Base-by-base conservation (phyloP, 225 moss, liverwort and hornwort genomes). In the Bryoerythrophyllum caledonicum region DNA sequence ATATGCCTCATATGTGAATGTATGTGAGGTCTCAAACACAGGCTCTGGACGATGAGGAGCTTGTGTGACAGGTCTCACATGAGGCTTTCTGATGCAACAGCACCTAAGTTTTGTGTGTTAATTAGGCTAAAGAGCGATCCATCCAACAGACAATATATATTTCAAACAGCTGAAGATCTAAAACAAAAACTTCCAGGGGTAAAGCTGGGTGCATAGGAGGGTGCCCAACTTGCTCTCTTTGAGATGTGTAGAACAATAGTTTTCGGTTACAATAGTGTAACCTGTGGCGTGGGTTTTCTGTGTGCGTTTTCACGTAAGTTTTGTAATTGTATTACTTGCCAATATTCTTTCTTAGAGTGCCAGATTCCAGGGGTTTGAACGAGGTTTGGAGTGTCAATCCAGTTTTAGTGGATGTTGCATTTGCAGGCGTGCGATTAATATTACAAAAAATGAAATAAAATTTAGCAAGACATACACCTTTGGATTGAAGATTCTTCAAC, bases 201-300 rank as follows among this genome's bases (percentile, higher is more conserved):
- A 38, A 48, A 2, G 60, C 17, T 35, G 60, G 35, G 48, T 35
- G 57, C 16, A 3, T 6, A 34, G 34, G 5, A 34, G n/a, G 5
- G 35, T 28, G 48, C 32, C 24, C 5, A 51, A 17, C 62, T 38
- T 61, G 61, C 68, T 51, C 76, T 61, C 76, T 76, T n/a, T 68
- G 68, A 76, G 52, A 68, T 59, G 38, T 37, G 60, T 68, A 69
- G 25, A 69, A 68, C 51, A 57, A 8, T 67, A 76, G 75, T 7
- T 59, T 26, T 34, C 25, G 49, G 76, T 68, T 76, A 60, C 68
- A 7, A 4, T 49, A 51, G 60, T 68, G 76, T 51, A 76, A 49
- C 44, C 2, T 25, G 37, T 25, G 25, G 68, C 60, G 68, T 76
- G 60, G 52, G 38, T 76, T 49, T 64, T 60, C 26, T 38, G 21